Base-by-base conservation (phyloP, 1,139 yeast genomes). In the Hansenula lynferdii region DNA sequence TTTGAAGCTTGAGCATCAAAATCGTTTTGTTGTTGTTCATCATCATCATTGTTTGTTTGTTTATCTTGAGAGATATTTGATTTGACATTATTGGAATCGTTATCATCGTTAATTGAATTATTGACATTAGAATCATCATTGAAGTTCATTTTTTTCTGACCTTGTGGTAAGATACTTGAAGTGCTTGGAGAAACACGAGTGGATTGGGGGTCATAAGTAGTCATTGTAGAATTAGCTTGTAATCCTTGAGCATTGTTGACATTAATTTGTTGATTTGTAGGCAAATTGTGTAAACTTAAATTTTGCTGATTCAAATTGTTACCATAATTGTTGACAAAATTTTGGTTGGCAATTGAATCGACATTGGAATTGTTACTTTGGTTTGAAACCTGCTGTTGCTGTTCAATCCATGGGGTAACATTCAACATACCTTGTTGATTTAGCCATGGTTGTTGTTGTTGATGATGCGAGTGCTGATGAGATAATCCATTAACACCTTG, bases 371-470 rank as follows among this genome's bases (percentile, higher is more conserved):
- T n/a, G 20, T 43, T 35, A 7, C 45, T 40, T 12, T 51, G 43
- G 33, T 43, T 46, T 23, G 53, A 37, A 19, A 52, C 55, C 38
- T 52, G 51, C 34, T 77, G 77, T 53, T 78, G 85, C 51, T 76
- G 83, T 54, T 77, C 84, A 36, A 78, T 80, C 85, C 85, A 78
- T 1, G 85, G 84, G 3, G 80, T 75, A 16, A 77, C 81, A 48
- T 73, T 70, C 44, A 61, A 39, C 43, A 57, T 48, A 31, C 59
- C 60, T 42, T 56, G 65, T 34, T 58, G 64, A 15, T 61, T 57
- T 28, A 62, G 48, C 72, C 71, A 67, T 40, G 23, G 28, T 39
- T 33, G 50, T 31, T 31, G 43, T 9, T 22, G 41, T 12, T 39
- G 42, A 10, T 34, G 40, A 21, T 35, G 40, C n/a, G n/a, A n/a